phyloP scores from a whole-genome alignment of 345 rosid genomes.

The Laguncularia racemosa region DNA sequence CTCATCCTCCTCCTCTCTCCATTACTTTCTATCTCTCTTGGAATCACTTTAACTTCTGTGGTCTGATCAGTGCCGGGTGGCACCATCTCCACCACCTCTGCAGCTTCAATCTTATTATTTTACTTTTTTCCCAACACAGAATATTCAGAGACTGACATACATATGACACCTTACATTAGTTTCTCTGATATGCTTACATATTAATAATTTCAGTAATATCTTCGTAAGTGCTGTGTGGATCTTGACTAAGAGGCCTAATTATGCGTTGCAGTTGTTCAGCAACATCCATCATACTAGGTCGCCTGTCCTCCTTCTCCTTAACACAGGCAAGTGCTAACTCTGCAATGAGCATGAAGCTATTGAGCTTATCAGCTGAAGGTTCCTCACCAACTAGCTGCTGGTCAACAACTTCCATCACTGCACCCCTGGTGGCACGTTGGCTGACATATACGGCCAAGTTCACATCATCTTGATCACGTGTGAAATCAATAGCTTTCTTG shows the following conservation, averaged over 20 bases:
- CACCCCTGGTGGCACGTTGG: constrained; percentile 25
- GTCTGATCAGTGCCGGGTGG: constrained; percentile 1
- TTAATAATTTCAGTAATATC: too few relatives aligned
- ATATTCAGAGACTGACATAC: too few relatives aligned
- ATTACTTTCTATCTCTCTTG: constrained; percentile 13
- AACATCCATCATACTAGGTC: constrained; percentile 50
- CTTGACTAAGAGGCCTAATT: constrained; percentile 5
- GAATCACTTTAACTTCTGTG: constrained; percentile 22
- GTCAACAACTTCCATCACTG: constrained; percentile 37
- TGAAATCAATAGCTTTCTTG: constrained; percentile 44
- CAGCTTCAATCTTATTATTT: too few relatives aligned
- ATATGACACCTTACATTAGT: too few relatives aligned
- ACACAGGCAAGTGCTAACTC: constrained; percentile 43
- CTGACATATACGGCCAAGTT: constrained; percentile 38
- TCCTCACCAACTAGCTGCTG: constrained; percentile 21
- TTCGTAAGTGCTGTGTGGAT: too few relatives aligned
- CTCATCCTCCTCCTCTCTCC: constrained; percentile 22
- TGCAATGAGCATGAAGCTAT: constrained; percentile 25
- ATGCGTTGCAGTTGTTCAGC: constrained; percentile 39
- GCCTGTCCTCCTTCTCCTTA: constrained; percentile 34
- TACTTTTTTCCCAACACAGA: too few relatives aligned
- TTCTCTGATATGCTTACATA: too few relatives aligned
- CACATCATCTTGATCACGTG: constrained; percentile 37
- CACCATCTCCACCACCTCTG: background rate
- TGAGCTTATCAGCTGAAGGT: constrained; percentile 11